Percentiles rank a stretch among this genome's conserved stretches.
Evolutionary conservation across 108 stramenopile genomes (phyloP).

Genomic region (Aurantiochytrium sp.): DNA sequence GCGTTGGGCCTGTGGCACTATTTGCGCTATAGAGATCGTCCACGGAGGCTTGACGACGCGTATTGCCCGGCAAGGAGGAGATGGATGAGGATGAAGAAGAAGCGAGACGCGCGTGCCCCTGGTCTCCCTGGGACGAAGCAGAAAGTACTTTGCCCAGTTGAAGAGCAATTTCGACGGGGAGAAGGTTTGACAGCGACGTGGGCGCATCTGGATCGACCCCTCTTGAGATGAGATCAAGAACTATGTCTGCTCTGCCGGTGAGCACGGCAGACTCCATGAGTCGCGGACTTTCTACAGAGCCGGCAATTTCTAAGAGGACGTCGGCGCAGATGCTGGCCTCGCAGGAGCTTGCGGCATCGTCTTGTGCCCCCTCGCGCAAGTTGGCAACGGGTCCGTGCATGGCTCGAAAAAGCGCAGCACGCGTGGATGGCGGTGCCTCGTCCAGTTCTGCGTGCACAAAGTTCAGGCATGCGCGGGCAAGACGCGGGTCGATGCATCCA

Average conservation of each 20-base stretch:
- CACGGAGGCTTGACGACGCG: neutral
- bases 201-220: conserved; percentile 8
- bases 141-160: neutral
- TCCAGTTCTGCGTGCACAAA: neutral
- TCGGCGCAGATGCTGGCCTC: neutral
- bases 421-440: neutral
- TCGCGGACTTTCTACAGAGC: neutral
- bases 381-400: neutral
- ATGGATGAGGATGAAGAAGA: too few relatives aligned
- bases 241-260: neutral
- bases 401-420: neutral
- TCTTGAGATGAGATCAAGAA: neutral
- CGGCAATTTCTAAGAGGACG: neutral
- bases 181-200: neutral
- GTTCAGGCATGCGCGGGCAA: neutral
- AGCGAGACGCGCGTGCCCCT: too few relatives aligned
- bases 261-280: neutral
- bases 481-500: neutral
- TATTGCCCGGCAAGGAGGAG: too few relatives aligned
- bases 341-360: neutral
- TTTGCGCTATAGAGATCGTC: neutral
- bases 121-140: neutral
- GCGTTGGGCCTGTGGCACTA: neutral
- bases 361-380: neutral
- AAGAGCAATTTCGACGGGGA: conserved; percentile 1